Evolutionary conservation across 257 asterid species (phyloP).

Genomic region (Salvia miltiorrhiza): DNA sequence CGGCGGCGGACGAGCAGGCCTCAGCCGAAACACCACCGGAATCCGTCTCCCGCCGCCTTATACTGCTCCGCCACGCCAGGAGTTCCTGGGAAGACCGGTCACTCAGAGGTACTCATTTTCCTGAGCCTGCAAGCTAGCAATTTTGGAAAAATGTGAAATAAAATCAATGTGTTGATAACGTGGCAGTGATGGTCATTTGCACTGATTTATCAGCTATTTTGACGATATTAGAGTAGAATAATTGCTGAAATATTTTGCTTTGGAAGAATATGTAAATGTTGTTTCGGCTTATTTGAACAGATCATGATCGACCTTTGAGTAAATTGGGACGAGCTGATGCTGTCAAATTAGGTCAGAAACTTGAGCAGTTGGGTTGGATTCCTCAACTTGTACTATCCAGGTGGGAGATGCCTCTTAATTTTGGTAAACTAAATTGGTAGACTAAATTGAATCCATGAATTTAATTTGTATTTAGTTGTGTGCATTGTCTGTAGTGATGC

Average conservation of each 20-base stretch:
- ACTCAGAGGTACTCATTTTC: conserved; percentile 46
- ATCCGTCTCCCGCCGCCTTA: conserved; percentile 60
- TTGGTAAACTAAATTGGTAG: background rate
- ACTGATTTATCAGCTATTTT: background rate
- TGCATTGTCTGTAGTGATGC: conserved; percentile 71
- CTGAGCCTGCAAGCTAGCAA: background rate
- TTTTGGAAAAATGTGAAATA: background rate
- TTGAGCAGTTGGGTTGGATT: conserved; percentile 80
- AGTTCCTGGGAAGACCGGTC: conserved; percentile 66
- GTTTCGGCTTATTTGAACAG: conserved; percentile 32
- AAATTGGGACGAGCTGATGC: conserved; percentile 81
- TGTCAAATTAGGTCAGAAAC: conserved; percentile 62
- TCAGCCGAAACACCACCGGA: conserved; percentile 35
- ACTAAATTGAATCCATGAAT: conserved; percentile 6
- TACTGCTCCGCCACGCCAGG: conserved; percentile 77
- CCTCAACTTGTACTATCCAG: conserved; percentile 85
- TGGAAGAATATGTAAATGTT: background rate
- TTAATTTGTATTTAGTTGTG: conserved; percentile 11
- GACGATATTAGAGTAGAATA: background rate
- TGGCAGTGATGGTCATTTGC: background rate
- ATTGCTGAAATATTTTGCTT: background rate
- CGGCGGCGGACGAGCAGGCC: conserved; percentile 33
- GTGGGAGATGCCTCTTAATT: conserved; percentile 30
- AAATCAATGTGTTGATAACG: background rate
- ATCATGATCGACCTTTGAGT: conserved; percentile 96